Conservation (phyloP, 1,284 basidiomycete genomes). For the Sparassis latifolia region DNA sequence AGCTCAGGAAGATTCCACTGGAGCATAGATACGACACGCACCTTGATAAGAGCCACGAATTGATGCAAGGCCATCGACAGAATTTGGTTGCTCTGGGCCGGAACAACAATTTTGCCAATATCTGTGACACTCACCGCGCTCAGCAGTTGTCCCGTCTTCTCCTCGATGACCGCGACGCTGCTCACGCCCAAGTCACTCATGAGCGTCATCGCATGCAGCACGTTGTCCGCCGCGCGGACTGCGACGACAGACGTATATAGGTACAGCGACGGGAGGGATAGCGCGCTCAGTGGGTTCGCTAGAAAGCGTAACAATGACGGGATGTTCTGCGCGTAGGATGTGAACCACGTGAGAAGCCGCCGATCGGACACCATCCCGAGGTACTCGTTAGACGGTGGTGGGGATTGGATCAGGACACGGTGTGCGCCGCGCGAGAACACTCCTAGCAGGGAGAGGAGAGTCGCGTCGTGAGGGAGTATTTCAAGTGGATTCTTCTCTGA, state of each 20-base stretch:
- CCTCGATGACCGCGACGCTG: slow-evolving; percentile 67
- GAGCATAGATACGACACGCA: slow-evolving; percentile 16
- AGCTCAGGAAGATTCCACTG: not conserved
- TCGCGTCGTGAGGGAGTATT: slow-evolving; percentile 53
- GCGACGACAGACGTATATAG: slow-evolving; percentile 57
- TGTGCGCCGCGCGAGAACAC: slow-evolving; percentile 66
- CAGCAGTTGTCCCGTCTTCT: slow-evolving; percentile 50
- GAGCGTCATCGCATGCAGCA: slow-evolving; percentile 70
- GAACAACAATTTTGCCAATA: slow-evolving; percentile 71
- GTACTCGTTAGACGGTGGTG: slow-evolving; percentile 34
- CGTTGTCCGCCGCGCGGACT: slow-evolving; percentile 45
- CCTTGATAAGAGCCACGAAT: slow-evolving; percentile 66
- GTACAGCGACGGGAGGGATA: slow-evolving; percentile 61
- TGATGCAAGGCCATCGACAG: slow-evolving; percentile 56
- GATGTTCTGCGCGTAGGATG: slow-evolving; percentile 38
- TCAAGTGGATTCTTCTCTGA: slow-evolving; percentile 77
- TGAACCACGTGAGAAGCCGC: slow-evolving; percentile 56
- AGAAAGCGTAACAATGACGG: slow-evolving; percentile 47
- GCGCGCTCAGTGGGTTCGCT: slow-evolving; percentile 45
- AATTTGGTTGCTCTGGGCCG: slow-evolving; percentile 69
- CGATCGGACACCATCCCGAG: slow-evolving; percentile 70
- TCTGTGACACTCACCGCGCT: slow-evolving; percentile 77
- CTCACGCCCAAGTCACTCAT: slow-evolving; percentile 80
- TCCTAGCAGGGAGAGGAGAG: slow-evolving; percentile 53
- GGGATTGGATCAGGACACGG: slow-evolving; percentile 47